These are phyloP conservation scores for Dothistroma pini DNA, from an alignment of 2,329 filamentous ascomycete species.

Conservation along the genomic window DNA sequence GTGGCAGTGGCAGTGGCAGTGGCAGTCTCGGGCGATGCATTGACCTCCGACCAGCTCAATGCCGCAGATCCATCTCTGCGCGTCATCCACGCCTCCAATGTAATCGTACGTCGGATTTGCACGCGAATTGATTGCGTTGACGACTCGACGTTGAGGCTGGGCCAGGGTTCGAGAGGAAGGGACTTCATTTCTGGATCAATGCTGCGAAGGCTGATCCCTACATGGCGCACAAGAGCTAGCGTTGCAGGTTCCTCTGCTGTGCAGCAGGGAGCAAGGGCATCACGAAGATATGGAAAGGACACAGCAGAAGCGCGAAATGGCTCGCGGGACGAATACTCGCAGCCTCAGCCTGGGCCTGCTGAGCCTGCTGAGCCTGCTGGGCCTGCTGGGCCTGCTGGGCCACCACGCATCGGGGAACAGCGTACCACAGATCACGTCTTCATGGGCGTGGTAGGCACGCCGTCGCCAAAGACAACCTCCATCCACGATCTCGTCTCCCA, in stretches of 20 bases:
- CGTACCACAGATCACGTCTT: conserved; percentile 5
- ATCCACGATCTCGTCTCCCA: conserved; percentile 18
- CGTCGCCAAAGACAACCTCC: conserved; percentile 3
- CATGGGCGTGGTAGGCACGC: conserved; percentile 15
- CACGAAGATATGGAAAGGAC: background rate
- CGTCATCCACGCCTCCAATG: no score
- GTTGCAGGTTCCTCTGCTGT: background rate
- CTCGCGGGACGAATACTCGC: background rate
- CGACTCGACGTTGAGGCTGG: no score
- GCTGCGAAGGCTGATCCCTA: background rate
- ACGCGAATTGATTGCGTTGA: no score
- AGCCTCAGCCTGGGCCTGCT: background rate
- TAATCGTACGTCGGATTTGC: no score
- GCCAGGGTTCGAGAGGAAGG: no score
- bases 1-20: no score
- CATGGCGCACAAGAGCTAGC: background rate
- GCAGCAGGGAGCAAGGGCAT: background rate
- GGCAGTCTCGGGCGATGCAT: no score
- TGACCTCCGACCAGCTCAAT: no score
- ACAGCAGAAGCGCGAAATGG: background rate
- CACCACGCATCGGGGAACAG: background rate
- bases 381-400: no score
- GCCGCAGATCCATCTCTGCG: no score
- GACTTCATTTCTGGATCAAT: background rate
- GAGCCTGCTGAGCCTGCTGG: no score